phyloP scores from a whole-genome alignment of 2,329 filamentous ascomycete genomes.

The Neofusicoccum ribis region DNA sequence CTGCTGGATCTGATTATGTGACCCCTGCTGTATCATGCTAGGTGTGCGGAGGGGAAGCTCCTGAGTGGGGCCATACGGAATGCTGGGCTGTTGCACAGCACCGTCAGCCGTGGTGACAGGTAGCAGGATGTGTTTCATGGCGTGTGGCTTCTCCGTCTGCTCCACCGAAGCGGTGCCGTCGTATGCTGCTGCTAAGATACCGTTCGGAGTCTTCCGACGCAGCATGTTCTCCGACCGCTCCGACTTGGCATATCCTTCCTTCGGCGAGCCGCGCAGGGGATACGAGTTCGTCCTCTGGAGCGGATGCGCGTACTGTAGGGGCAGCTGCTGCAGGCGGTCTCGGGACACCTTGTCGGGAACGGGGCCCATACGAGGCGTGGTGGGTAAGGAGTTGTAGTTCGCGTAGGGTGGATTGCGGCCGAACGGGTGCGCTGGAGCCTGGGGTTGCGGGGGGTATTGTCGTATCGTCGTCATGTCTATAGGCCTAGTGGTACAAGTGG shows the following conservation, averaged over 20 bases:
- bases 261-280: slow-evolving; percentile 28
- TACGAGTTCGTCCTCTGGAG: slow-evolving; percentile 41
- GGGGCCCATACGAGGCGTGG: slow-evolving; percentile 21
- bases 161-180: slow-evolving; percentile 74
- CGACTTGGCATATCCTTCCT: slow-evolving; percentile 26
- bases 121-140: slow-evolving; percentile 80
- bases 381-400: slow-evolving; percentile 28
- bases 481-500: slow-evolving; percentile 11
- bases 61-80: slow-evolving; percentile 33
- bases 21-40: slow-evolving; percentile 9
- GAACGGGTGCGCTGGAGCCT: slow-evolving; percentile 28
- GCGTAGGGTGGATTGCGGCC: slow-evolving; percentile 24
- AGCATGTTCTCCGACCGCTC: slow-evolving; percentile 69
- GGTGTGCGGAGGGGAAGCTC: slow-evolving; percentile 39
- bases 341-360: slow-evolving; percentile 18
- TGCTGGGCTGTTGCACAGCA: slow-evolving; percentile 29
- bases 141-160: slow-evolving; percentile 70
- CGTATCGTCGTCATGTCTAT: slow-evolving; percentile 41
- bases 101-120: slow-evolving; percentile 55
- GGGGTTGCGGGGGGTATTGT: slow-evolving; percentile 37
- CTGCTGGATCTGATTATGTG: slow-evolving; percentile 10
- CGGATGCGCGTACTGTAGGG: slow-evolving; percentile 42
- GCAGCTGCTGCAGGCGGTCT: slow-evolving; percentile 25
- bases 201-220: slow-evolving; percentile 88
- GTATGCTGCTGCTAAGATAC: slow-evolving; percentile 88